phyloP scores from a whole-genome alignment of 2,329 filamentous ascomycete genomes.

The Hypoxylon sp. region DNA sequence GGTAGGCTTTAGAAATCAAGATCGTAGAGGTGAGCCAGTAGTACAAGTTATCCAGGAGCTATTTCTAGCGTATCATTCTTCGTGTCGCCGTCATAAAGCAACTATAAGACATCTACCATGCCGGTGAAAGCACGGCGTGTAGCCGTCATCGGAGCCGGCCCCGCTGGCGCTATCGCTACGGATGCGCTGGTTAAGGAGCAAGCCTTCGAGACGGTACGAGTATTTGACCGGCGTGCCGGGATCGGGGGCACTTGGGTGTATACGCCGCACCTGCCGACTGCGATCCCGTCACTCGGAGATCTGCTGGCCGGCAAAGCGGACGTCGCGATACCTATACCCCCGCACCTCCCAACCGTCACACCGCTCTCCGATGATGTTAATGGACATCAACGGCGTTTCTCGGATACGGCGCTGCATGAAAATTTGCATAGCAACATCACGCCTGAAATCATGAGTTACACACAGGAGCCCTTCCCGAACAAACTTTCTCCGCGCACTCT shows the following conservation, averaged over 20 bases:
- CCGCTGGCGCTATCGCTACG: constrained; percentile 69
- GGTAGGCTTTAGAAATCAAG: not conserved
- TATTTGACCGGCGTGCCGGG: constrained; percentile 68
- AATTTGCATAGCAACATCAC: constrained; percentile 73
- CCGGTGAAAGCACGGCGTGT: constrained; percentile 55
- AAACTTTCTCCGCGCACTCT: constrained; percentile 61
- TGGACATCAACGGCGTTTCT: constrained; percentile 61
- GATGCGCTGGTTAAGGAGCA: constrained; percentile 71
- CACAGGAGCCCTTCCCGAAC: constrained; percentile 64
- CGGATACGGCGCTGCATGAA: constrained; percentile 69
- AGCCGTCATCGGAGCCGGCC: constrained; percentile 71
- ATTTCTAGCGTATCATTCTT: not conserved
- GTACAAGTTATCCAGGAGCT: not conserved
- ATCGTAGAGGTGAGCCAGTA: not conserved
- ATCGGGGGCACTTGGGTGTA: constrained; percentile 52
- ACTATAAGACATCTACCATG: constrained; percentile 19
- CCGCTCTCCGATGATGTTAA: constrained; percentile 55
- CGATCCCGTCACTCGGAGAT: constrained; percentile 50
- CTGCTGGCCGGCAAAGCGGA: constrained; percentile 63
- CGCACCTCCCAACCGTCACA: constrained; percentile 60
- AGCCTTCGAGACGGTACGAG: constrained; percentile 68
- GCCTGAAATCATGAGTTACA: constrained; percentile 69
- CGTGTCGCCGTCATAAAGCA: not conserved
- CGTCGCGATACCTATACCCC: constrained; percentile 59
- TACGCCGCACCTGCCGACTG: constrained; percentile 55